Evolutionary conservation across 2,329 filamentous ascomycete genomes (phyloP), one percentile per base, ranked within the genome.

Genomic region (Fusarium anthophilum): DNA sequence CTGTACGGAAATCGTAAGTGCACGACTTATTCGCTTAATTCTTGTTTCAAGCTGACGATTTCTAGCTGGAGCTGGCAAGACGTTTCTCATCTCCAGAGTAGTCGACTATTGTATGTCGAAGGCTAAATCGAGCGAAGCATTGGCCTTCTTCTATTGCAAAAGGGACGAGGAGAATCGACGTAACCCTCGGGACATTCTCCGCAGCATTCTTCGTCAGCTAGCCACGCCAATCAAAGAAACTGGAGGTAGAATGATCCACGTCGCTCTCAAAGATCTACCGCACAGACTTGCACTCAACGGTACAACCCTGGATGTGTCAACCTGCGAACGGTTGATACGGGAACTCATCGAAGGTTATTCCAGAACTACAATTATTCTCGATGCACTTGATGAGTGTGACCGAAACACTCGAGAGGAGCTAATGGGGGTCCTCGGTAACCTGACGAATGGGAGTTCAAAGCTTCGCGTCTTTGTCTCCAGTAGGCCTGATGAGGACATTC

Each of bases 161-260:
- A 50, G 47, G 3, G 47, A 50, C 8, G 47, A 50, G 2, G 15
- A 50, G 4, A 24, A 50, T 4, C 28, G 47, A 0, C 3, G 47
- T 1, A n/a, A 2, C 5, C 47, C 47, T 14, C 0, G 5, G 8
- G 6, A 32, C 2, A 32, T 50, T 4, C 22, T 50, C 2, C 28
- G 47, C 0, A 24, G 22, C 2, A 24, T 32, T 13, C 22, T 50
- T 32, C 47, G 22, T 5, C 47, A 50, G 4, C 22, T 50, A 5
- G 13, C 47, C 0, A 24, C 2, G 2, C 47, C 47, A 0, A 0
- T 50, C 5, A 2, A 13, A 1, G 28, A 50, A 10, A 0, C 5
- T 0, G 5, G 13, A 18, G 0, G 3, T 10, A 11, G 11, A 13
- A 18, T 0, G 1, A 50, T 50, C 3, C 28, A 50, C 4, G 8